Conservation (phyloP, 1,284 basidiomycete species). For the Pterulicium gracile region DNA sequence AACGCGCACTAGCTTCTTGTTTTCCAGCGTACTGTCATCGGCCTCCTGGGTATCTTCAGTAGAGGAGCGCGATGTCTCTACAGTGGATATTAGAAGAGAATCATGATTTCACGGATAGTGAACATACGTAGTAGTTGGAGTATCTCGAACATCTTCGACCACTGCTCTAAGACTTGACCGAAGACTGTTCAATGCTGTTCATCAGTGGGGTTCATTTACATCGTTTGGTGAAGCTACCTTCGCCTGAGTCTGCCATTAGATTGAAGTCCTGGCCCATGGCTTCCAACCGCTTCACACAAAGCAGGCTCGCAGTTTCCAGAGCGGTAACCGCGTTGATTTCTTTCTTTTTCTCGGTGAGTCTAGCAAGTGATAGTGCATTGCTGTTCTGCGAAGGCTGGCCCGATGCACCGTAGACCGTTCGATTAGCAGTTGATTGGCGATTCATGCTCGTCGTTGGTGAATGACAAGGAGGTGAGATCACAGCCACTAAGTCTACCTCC, state of each 20-base stretch:
- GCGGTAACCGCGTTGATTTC: conserved; percentile 68
- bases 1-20: conserved; percentile 45
- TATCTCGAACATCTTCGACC: conserved; percentile 74
- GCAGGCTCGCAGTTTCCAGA: conserved; percentile 48
- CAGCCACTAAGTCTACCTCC: no score
- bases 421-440: conserved; percentile 45
- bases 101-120: neutral
- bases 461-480: no score
- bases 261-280: conserved; percentile 60
- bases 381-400: neutral
- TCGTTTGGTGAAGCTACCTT: no score
- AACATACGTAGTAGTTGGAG: conserved; percentile 53
- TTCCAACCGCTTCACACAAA: conserved; percentile 58
- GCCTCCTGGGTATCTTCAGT: conserved; percentile 16
- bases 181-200: conserved; percentile 5
- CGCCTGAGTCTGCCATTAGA: conserved; percentile 63
- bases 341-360: conserved; percentile 64
- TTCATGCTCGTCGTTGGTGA: conserved; percentile 18
- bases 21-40: conserved; percentile 13
- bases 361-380: neutral
- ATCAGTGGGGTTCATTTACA: no score
- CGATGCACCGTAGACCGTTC: conserved; percentile 33
- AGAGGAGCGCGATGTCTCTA: conserved; percentile 35
- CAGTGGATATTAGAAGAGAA: neutral
- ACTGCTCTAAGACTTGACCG: conserved; percentile 67